These are phyloP conservation scores for Urostyla sp. DNA, from an alignment of 73 alveolate genomes.

Conservation along the genomic window DNA sequence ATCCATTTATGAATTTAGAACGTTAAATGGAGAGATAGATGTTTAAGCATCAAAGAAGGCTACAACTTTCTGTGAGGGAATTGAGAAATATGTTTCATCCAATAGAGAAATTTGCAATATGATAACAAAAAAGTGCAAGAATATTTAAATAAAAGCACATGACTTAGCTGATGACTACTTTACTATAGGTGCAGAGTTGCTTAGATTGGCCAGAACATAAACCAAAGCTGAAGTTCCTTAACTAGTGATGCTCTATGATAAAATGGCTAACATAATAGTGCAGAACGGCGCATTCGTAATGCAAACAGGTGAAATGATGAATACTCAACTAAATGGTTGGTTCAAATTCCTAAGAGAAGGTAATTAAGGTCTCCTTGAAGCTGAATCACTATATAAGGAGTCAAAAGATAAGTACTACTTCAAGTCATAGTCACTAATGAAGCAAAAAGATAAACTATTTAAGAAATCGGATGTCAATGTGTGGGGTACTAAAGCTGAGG, in stretches of 20 bases:
- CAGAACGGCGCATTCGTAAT: slow-evolving; percentile 39
- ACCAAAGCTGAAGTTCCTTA: slow-evolving; percentile 34
- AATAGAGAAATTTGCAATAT: slow-evolving; percentile 7
- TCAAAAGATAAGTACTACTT: slow-evolving; percentile 6
- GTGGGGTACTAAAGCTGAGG: slow-evolving; percentile 36
- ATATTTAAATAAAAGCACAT: slow-evolving; percentile 31
- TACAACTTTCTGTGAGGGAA: slow-evolving; percentile 27
- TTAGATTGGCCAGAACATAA: background rate
- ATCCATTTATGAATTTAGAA: background rate
- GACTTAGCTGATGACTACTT: slow-evolving; percentile 45
- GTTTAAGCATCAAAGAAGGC: slow-evolving; percentile 26
- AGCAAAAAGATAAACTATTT: slow-evolving; percentile 47
- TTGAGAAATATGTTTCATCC: background rate
- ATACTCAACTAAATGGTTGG: slow-evolving; percentile 34
- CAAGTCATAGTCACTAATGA: background rate
- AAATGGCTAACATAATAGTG: background rate
- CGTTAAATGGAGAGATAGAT: slow-evolving; percentile 45
- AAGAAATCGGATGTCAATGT: slow-evolving; percentile 37
- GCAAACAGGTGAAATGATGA: slow-evolving; percentile 37
- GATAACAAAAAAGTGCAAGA: slow-evolving; percentile 18
- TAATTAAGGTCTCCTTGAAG: slow-evolving; percentile 16
- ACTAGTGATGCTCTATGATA: slow-evolving; percentile 16
- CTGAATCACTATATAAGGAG: slow-evolving; percentile 18
- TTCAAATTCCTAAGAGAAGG: slow-evolving; percentile 55
- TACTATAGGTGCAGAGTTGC: slow-evolving; percentile 39